Conservation (phyloP, 1,284 basidiomycete species). For the Rhodotorula sp. region DNA sequence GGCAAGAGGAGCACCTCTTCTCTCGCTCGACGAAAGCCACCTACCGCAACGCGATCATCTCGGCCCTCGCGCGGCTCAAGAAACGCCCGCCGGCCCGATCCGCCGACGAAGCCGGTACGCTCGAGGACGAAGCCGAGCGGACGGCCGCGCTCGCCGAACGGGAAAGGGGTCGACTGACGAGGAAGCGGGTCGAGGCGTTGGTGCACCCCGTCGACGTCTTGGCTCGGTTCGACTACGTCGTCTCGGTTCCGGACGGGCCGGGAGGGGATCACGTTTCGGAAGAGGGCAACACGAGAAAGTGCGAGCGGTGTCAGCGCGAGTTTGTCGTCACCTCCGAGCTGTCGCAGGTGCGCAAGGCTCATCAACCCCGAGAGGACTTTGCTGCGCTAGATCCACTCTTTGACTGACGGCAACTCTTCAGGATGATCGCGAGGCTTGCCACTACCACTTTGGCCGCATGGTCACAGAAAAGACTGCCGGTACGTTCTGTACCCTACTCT, state of each 20-base stretch:
- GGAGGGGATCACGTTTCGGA: conserved; percentile 65
- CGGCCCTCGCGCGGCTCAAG: conserved; percentile 68
- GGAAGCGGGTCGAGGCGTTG: conserved; percentile 53
- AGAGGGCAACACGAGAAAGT: conserved; percentile 64
- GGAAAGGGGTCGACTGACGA: conserved; percentile 25
- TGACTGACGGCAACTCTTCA: conserved; percentile 17
- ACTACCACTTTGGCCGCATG: conserved; percentile 78
- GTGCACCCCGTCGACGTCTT: conserved; percentile 55
- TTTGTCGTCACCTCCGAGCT: conserved; percentile 63
- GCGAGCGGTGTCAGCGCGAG: conserved; percentile 70
- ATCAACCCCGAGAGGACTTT: too few relatives aligned
- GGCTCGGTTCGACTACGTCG: conserved; percentile 66
- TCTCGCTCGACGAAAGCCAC: conserved; percentile 66
- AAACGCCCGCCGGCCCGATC: conserved; percentile 64
- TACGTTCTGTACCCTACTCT: conserved; percentile 47
- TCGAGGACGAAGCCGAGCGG: conserved; percentile 59
- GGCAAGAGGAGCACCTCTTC: conserved; percentile 74
- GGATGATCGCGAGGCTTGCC: conserved; percentile 64
- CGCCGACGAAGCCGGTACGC: conserved; percentile 77
- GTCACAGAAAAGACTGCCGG: conserved; percentile 62
- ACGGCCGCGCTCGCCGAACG: conserved; percentile 10
- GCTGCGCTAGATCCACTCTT: background rate
- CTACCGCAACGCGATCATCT: conserved; percentile 75
- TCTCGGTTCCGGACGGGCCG: conserved; percentile 62
- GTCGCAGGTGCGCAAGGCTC: conserved; percentile 34